A percentile compares a stretch with the other conserved stretches of the same genome.
Evolutionary conservation across 2,329 filamentous ascomycete species (phyloP).

Genomic region (Colletotrichum liaoningense): DNA sequence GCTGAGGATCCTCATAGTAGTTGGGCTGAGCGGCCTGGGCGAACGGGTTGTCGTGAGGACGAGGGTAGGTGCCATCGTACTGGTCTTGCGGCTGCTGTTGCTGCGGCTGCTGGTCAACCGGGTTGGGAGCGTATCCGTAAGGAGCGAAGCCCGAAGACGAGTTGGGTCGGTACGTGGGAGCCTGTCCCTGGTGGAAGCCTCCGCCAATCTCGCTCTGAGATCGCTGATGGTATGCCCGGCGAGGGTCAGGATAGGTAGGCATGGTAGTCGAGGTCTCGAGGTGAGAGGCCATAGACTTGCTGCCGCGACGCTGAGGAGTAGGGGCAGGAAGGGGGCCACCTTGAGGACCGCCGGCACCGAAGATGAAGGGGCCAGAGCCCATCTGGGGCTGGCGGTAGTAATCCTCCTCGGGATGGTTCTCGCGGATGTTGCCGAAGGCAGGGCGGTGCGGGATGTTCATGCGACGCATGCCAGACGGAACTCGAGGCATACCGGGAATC

Average conservation of each 20-base stretch:
- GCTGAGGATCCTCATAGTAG: slow-evolving; percentile 40
- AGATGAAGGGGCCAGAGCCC: slow-evolving; percentile 34
- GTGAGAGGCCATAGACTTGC: slow-evolving; percentile 37
- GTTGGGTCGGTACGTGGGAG: slow-evolving; percentile 36
- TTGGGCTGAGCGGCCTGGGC: slow-evolving; percentile 28
- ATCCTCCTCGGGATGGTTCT: slow-evolving; percentile 44
- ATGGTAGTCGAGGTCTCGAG: slow-evolving; percentile 37
- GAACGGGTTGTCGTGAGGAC: slow-evolving; percentile 31
- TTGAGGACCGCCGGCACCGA: slow-evolving; percentile 31
- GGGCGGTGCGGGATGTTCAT: slow-evolving; percentile 35
- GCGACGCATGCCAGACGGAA: slow-evolving; percentile 37
- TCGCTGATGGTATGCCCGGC: slow-evolving; percentile 42
- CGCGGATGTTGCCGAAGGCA: slow-evolving; percentile 47
- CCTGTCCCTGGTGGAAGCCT: slow-evolving; percentile 33
- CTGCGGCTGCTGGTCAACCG: slow-evolving; percentile 30
- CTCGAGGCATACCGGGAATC: slow-evolving; percentile 35
- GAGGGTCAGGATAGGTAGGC: slow-evolving; percentile 36
- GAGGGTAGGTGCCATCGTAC: slow-evolving; percentile 38
- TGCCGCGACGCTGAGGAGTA: slow-evolving; percentile 38
- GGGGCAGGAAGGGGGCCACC: slow-evolving; percentile 39
- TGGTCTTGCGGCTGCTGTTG: slow-evolving; percentile 21
- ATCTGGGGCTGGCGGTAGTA: slow-evolving; percentile 39
- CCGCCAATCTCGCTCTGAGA: slow-evolving; percentile 43
- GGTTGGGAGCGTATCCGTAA: slow-evolving; percentile 28
- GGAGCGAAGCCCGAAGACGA: slow-evolving; percentile 33